Percentiles rank a stretch among this genome's conserved stretches.
Conservation (phyloP, 805 yeast species). For the Cyberlindnera amylophila region DNA sequence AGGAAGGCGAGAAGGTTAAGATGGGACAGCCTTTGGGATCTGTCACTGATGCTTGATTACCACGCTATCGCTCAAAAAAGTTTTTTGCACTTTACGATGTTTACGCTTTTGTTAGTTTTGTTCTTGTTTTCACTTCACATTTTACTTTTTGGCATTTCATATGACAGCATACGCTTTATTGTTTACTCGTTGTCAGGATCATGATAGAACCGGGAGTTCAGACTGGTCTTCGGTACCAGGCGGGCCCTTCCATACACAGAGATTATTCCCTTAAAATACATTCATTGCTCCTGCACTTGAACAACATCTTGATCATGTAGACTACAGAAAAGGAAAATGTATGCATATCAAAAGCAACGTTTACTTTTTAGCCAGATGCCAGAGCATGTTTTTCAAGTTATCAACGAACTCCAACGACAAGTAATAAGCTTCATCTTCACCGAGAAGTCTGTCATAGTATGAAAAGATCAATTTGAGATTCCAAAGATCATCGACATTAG, state of each 20-base stretch:
- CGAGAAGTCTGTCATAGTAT: constrained; percentile 45
- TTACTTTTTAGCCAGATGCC: constrained; percentile 20
- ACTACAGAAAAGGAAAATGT: no score
- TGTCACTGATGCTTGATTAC: constrained; percentile 6
- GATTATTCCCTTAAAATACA: no score
- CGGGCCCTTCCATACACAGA: no score
- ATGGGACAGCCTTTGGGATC: constrained; percentile 81
- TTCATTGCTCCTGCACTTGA: no score
- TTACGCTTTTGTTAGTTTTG: constrained; percentile 3
- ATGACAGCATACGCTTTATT: no score
- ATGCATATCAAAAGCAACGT: no score
- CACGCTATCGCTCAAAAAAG: background rate
- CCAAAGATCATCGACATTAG: constrained; percentile 53
- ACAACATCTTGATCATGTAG: no score
- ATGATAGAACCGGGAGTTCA: no score
- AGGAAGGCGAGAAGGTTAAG: constrained; percentile 71
- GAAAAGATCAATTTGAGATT: constrained; percentile 59
- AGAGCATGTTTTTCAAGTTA: constrained; percentile 42
- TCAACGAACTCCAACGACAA: constrained; percentile 51
- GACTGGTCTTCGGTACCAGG: no score
- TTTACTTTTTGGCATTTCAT: constrained; percentile 3
- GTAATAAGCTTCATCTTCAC: constrained; percentile 35
- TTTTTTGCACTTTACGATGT: constrained; percentile 2
- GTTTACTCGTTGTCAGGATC: no score
- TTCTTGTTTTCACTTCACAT: background rate